Percentiles rank a stretch among this genome's conserved stretches.
Evolutionary conservation across 345 rosid species (phyloP).

Genomic region (Brassica juncea): DNA sequence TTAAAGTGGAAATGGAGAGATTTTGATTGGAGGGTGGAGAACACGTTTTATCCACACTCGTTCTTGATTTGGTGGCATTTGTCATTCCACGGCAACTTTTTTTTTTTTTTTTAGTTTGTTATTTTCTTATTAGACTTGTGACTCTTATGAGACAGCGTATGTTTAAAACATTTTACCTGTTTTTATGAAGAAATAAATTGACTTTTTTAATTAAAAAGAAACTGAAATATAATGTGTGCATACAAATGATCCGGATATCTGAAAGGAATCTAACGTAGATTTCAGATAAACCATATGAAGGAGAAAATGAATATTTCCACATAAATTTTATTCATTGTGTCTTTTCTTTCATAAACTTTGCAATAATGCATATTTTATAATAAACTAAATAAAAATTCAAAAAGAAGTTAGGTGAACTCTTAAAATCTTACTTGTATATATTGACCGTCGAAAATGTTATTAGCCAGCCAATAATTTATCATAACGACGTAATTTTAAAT

Average conservation of each 20-base stretch:
- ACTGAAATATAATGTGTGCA: constrained; percentile 9
- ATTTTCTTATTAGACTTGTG: constrained; percentile 15
- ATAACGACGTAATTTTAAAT: neutral
- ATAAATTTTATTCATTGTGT: neutral
- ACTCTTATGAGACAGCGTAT: constrained; percentile 3
- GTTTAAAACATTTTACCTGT: neutral
- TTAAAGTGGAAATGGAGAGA: neutral
- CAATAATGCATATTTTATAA: neutral
- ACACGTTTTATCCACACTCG: constrained; percentile 73
- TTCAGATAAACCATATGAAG: neutral
- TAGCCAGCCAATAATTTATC: neutral
- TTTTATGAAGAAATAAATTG: neutral
- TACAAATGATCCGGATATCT: constrained; percentile 7
- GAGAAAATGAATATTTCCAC: neutral
- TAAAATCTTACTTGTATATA: too few relatives aligned
- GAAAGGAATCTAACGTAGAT: constrained; percentile 24
- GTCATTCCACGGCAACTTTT: constrained; percentile 27
- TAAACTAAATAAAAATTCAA: too few relatives aligned
- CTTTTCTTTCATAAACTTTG: neutral
- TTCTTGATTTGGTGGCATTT: constrained; percentile 26
- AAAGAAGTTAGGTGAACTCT: too few relatives aligned
- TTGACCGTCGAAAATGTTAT: neutral
- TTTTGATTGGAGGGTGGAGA: constrained; percentile 62
- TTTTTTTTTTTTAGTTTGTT: neutral
- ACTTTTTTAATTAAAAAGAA: too few relatives aligned